Evolutionary conservation across 257 asterid genomes (phyloP), one percentile per base, ranked within the genome.

Genomic region (Salvia rosmarinus): DNA sequence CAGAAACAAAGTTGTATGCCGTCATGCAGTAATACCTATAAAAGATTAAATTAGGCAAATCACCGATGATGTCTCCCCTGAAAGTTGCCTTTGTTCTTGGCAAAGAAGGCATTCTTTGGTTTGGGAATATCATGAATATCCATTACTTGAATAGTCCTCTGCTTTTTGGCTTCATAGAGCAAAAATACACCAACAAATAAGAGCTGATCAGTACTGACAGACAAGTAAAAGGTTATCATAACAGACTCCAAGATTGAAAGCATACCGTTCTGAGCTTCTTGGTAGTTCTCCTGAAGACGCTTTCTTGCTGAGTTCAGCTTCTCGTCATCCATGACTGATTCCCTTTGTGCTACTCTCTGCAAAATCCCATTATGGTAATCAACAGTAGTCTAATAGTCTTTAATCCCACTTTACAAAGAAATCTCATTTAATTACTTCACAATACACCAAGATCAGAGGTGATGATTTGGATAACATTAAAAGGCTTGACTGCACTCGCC

Each of bases 241-340:
- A 52, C 23, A 69, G 74, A 80, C 74, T 44, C 30, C 69, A 40
- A 75, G 71, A 75, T 74, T 13, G 63, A 78, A 77, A 68, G 25
- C 91, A 68, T 43, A 94, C 97, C 99, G 79, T 94, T 94, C 72
- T 94, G 72, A 76, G 96, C 96, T 81, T 94, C 99, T 91, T 94
- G 96, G 83, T 94, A 94, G 79, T 89, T 94, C 87, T 94, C 98
- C 13, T 91, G 99, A 81, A 94, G 97, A 82, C 99, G 81, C 80
- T 76, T 86, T 49, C 97, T 84, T 2, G 99, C 96, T 20, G 96
- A 89, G 82, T 88, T 85, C 64, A 94, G 80, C 87, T 75, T 91
- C 69, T 85, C 99, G 32, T 85, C 83, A 72, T 94, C 99, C 30
- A 85, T 39, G 44, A 34, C 76, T 1, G 95, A 19, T 63, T 91